These are phyloP conservation scores for Pseudotsuga menziesii DNA, from an alignment of 75 land plant species.

Conservation along the genomic window DNA sequence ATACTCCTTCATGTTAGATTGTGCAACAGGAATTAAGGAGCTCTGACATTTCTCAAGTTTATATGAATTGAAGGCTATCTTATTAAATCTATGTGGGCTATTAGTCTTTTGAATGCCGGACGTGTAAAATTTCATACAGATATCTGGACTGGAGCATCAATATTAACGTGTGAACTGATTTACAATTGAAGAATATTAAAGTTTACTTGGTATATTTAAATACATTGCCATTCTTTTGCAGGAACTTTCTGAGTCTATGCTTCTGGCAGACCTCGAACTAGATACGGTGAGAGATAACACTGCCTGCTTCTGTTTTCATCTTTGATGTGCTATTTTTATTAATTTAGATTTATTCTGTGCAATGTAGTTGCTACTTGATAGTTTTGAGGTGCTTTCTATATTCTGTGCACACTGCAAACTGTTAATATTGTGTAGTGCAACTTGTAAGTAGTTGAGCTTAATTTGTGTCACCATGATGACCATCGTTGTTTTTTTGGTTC, in stretches of 20 bases:
- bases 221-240: conserved; percentile 27
- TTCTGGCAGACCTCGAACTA: conserved; percentile 78
- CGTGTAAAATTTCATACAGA: neutral
- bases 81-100: neutral
- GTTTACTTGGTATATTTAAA: neutral
- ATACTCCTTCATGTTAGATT: neutral
- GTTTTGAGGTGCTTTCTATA: neutral
- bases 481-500: neutral
- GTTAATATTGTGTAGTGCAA: neutral
- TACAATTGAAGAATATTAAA: neutral
- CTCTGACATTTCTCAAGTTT: neutral
- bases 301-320: neutral
- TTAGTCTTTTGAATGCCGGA: neutral
- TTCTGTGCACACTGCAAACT: neutral
- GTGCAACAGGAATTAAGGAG: neutral
- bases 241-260: conserved; percentile 91
- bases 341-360: too few relatives aligned
- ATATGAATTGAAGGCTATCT: neutral
- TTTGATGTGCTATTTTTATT: neutral
- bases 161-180: neutral
- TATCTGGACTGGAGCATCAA: neutral
- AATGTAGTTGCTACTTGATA: too few relatives aligned
- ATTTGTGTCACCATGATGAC: neutral
- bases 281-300: conserved; percentile 50
- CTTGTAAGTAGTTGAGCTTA: neutral